A percentile compares a stretch with the other conserved stretches of the same genome.
These are phyloP conservation scores for Mucor piriformis DNA, from an alignment of 371 early-diverging fungal genomes.

Conservation along the genomic window DNA sequence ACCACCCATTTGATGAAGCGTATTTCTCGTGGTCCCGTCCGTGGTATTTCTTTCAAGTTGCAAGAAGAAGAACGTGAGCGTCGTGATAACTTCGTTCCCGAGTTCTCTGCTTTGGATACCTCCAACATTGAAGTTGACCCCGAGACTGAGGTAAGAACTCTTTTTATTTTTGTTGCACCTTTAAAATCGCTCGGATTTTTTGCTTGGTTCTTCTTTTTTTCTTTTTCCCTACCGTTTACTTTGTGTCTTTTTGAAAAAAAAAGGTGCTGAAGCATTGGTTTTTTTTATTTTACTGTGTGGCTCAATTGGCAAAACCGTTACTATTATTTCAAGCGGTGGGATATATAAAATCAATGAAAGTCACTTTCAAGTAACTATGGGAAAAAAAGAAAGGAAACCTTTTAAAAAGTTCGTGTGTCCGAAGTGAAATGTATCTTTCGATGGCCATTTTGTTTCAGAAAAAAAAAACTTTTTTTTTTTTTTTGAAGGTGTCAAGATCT, in stretches of 20 bases:
- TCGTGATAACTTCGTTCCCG: slow-evolving; percentile 99
- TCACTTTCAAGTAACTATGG: background rate
- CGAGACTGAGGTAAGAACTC: slow-evolving; percentile 77
- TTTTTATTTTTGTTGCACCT: background rate
- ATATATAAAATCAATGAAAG: background rate
- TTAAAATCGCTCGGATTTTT: slow-evolving; percentile 16
- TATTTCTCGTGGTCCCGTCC: slow-evolving; percentile 98
- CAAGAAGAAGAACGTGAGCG: slow-evolving; percentile 99
- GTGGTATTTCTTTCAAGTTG: slow-evolving; percentile 99
- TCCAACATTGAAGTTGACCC: slow-evolving; percentile 95
- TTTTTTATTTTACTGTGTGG: slow-evolving; percentile 3
- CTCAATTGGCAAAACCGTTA: background rate
- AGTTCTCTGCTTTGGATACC: slow-evolving; percentile 96
- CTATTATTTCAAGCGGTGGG: background rate
- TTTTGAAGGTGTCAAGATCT: slow-evolving; percentile 37
- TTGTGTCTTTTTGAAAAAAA: background rate
- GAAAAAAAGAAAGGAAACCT: slow-evolving; percentile 3
- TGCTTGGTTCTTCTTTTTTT: slow-evolving; percentile 2
- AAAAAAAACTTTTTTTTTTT: slow-evolving; percentile 1
- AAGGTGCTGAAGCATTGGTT: background rate
- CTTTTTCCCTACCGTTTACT: background rate
- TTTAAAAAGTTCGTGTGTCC: slow-evolving; percentile 19
- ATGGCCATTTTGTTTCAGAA: slow-evolving; percentile 34
- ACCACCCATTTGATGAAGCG: slow-evolving; percentile 99
- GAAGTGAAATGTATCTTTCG: slow-evolving; percentile 28